Evolutionary conservation across 2,329 filamentous ascomycete species (phyloP), one percentile per base, ranked within the genome.

Genomic region (Cordyceps cateniannulata): DNA sequence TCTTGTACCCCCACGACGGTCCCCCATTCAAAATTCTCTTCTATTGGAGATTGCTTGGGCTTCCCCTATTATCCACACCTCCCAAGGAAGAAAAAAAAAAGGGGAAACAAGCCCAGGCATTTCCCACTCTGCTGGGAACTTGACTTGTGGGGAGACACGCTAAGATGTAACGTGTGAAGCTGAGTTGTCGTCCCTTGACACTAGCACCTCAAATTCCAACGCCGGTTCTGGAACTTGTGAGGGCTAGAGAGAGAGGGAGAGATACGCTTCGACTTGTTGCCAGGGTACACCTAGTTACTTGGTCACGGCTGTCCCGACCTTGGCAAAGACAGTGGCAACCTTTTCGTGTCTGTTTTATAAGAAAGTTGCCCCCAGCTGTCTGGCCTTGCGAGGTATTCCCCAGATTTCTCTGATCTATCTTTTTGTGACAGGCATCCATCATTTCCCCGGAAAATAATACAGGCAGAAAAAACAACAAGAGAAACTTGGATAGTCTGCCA

Each of bases 91-190:
- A 18, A 29, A 9, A 16, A 29, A 29, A 29, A 29, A 29, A 29
- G 27, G 8, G 27, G 27, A 29, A 29, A 29, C 27, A 29, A 18
- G 10, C 5, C 51, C 22, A 45, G n/a, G 20, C 29, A 32, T 40
- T 48, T 35, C 47, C 27, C 55, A 50, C 47, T 59, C 38, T 20
- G 14, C 56, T 45, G 48, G 56, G 45, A 44, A 44, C 14, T 24
- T 12, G 16, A 59, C 27, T 52, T 59, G 57, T 52, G 57, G 57
- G 48, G 57, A 14, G 32, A 45, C 25, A 45, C 27, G 38, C 48
- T 53, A 59, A 47, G 57, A 61, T 61, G 59, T 61, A 61, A 61
- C 59, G 59, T 61, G 59, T 61, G 59, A 61, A 55, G 51, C 59
- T 45, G 57, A 59, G 27, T 47, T 52, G 48, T 50, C 25, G 25